phyloP scores from a whole-genome alignment of 306 rosid species.

The Vicia faba region DNA sequence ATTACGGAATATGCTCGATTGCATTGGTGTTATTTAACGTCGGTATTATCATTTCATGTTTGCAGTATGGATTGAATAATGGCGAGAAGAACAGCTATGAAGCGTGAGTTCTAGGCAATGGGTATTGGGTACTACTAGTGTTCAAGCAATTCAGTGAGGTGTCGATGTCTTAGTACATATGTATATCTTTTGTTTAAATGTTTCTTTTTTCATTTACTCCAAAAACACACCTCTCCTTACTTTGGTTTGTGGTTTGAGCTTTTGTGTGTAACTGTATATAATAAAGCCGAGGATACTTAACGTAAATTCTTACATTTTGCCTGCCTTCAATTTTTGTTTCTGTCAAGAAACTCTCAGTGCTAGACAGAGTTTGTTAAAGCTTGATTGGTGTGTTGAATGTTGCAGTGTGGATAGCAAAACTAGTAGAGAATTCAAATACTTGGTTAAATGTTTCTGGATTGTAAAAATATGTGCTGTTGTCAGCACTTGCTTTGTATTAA shows the following conservation, averaged over 20 bases:
- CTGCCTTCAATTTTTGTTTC: neutral
- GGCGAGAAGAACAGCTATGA: constrained; percentile 46
- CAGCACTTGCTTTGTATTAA: neutral
- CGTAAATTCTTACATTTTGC: neutral
- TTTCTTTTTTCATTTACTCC: constrained; percentile 25
- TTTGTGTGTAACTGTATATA: neutral
- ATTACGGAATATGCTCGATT: constrained; percentile 1
- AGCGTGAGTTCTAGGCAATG: constrained; percentile 52
- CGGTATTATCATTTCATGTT: constrained; percentile 3
- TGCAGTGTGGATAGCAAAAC: neutral
- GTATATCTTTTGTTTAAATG: constrained; percentile 31
- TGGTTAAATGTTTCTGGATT: neutral
- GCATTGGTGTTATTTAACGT: constrained; percentile 12
- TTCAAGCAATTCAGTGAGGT: constrained; percentile 27
- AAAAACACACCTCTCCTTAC: constrained; percentile 5
- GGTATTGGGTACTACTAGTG: constrained; percentile 8
- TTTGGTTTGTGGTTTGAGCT: neutral
- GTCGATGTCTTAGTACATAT: constrained; percentile 43
- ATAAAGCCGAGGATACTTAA: constrained; percentile 6
- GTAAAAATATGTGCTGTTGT: neutral
- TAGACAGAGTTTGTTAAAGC: constrained; percentile 10
- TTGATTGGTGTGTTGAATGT: neutral
- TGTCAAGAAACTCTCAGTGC: neutral
- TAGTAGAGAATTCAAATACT: neutral
- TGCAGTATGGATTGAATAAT: constrained; percentile 80